A percentile compares a stretch with the other conserved stretches of the same genome.
Evolutionary conservation across 2,329 filamentous ascomycete genomes (phyloP).

Genomic region (Aotearoamyces nothofagi): DNA sequence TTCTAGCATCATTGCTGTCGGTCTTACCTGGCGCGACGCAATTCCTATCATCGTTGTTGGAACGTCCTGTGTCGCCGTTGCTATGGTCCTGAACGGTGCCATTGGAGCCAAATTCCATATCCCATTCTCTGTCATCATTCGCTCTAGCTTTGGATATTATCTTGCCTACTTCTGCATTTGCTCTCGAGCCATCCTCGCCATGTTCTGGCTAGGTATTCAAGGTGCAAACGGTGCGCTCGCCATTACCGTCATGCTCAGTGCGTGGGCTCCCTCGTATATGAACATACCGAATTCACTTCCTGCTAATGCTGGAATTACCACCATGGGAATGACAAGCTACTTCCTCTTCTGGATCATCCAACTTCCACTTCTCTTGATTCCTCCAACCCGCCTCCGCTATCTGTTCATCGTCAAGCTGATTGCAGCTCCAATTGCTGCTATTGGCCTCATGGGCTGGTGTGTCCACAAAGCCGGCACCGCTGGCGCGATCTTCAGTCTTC

Average conservation of each 20-base stretch:
- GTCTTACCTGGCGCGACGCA: constrained; percentile 38
- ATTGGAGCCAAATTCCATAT: constrained; percentile 31
- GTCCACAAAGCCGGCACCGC: constrained; percentile 37
- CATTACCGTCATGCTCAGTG: constrained; percentile 26
- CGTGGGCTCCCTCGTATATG: constrained; percentile 38
- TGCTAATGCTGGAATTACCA: constrained; percentile 34
- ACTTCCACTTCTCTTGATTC: constrained; percentile 32
- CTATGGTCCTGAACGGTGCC: constrained; percentile 32
- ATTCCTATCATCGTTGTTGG: constrained; percentile 41
- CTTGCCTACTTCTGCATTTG: constrained; percentile 25
- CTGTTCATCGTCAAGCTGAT: constrained; percentile 35
- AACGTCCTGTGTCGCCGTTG: constrained; percentile 39
- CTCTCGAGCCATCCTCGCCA: constrained; percentile 27
- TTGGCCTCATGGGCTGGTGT: constrained; percentile 48
- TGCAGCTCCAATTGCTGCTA: constrained; percentile 39
- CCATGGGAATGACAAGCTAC: constrained; percentile 37
- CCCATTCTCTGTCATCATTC: constrained; percentile 29
- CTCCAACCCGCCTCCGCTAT: constrained; percentile 29
- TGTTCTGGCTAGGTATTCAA: constrained; percentile 50
- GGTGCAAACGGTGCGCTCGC: constrained; percentile 44
- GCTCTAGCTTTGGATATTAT: constrained; percentile 30
- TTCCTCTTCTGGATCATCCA: constrained; percentile 28
- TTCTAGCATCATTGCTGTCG: constrained; percentile 30
- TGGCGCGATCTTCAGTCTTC: constrained; percentile 12
- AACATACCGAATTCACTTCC: constrained; percentile 36